Percentiles rank a stretch among this genome's conserved stretches.
phyloP scores from a whole-genome alignment of 2,329 filamentous ascomycete genomes.

The Sporothrix mexicana region DNA sequence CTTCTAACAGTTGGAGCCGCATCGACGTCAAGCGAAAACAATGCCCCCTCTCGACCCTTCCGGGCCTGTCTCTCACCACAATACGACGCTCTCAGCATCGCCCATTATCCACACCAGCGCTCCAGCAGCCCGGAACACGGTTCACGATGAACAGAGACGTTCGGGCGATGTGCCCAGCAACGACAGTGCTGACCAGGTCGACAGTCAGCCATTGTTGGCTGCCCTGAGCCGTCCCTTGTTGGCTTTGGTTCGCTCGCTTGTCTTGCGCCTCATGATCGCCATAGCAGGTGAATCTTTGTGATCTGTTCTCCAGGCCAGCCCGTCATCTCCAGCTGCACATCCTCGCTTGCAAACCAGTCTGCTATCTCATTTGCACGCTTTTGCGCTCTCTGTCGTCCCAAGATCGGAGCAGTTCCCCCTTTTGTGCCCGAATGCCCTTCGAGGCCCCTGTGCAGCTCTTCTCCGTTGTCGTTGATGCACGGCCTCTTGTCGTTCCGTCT shows the following conservation, averaged over 20 bases:
- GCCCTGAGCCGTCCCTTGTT: not conserved
- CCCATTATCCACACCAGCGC: not conserved
- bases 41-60: conserved; percentile 11
- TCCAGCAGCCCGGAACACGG: conserved; percentile 17
- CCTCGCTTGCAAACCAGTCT: not conserved
- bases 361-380: not conserved
- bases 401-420: conserved; percentile 15
- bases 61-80: too few species aligned
- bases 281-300: conserved; percentile 33
- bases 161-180: conserved; percentile 24
- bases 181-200: conserved; percentile 10
- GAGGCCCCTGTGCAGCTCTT: conserved; percentile 30
- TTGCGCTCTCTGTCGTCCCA: conserved; percentile 22
- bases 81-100: not conserved
- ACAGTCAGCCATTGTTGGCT: not conserved
- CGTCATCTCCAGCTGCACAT: not conserved
- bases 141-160: not conserved
- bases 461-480: conserved; percentile 10
- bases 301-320: not conserved
- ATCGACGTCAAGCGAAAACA: conserved; percentile 39
- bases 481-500: not conserved
- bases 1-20: conserved; percentile 42
- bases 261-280: conserved; percentile 33
- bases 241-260: not conserved
- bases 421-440: not conserved